A percentile compares a stretch with the other conserved stretches of the same genome.
phyloP scores from a whole-genome alignment of 345 rosid species.

The Eucalyptus lansdowneana region DNA sequence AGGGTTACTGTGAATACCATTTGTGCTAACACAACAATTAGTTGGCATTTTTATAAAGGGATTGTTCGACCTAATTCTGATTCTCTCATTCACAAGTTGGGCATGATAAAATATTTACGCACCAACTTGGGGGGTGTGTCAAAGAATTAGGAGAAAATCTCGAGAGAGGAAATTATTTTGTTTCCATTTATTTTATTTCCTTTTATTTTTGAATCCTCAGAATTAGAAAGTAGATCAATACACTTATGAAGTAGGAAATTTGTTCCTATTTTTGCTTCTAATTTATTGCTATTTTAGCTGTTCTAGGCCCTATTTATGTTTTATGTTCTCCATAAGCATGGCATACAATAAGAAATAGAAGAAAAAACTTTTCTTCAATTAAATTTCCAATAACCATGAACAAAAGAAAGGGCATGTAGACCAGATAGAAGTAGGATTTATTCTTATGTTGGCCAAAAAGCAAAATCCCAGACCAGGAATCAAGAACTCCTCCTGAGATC shows the following conservation, averaged over 20 bases:
- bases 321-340: not conserved
- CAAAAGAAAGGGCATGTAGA: not conserved
- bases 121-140: not conserved
- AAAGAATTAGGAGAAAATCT: not conserved
- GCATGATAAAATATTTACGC: not conserved
- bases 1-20: not conserved
- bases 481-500: not conserved
- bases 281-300: not conserved
- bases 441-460: not conserved
- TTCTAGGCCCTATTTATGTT: not conserved
- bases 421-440: not conserved
- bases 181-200: no score
- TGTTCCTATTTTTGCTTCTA: not conserved
- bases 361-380: not conserved
- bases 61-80: rapidly evolving
- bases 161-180: not conserved
- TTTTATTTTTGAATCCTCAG: not conserved
- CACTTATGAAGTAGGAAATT: not conserved
- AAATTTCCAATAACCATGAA: not conserved
- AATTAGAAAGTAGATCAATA: not conserved
- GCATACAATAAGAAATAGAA: not conserved
- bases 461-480: not conserved
- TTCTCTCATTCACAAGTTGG: rapidly evolving
- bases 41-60: not conserved
- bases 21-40: not conserved